These are phyloP conservation scores for Arthromyces matolae DNA, from an alignment of 768 basidiomycete genomes.

Conservation along the genomic window DNA sequence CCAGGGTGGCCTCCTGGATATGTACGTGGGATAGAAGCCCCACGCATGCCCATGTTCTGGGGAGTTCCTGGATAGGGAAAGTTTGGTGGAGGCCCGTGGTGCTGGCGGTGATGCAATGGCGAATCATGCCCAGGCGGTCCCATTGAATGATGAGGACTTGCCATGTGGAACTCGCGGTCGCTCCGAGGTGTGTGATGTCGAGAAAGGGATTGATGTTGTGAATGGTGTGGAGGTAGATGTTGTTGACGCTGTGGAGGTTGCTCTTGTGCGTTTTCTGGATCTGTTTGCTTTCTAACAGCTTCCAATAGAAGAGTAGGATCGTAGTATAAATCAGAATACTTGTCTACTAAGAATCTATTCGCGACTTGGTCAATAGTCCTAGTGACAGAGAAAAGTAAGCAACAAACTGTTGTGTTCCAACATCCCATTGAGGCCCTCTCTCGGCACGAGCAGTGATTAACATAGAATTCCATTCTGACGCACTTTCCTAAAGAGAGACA, in stretches of 20 bases:
- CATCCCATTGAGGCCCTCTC: constrained; percentile 84
- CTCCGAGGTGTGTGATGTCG: constrained; percentile 29
- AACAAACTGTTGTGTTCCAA: constrained; percentile 82
- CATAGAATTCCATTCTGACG: constrained; percentile 84
- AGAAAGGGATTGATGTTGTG: constrained; percentile 25
- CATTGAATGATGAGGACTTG: constrained; percentile 26
- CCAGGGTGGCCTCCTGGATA: constrained; percentile 28
- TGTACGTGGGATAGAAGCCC: constrained; percentile 23
- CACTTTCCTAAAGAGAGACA: constrained; percentile 49
- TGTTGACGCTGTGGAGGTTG: constrained; percentile 29
- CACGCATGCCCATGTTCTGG: constrained; percentile 26
- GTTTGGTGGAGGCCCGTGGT: constrained; percentile 21
- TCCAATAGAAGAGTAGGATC: constrained; percentile 61
- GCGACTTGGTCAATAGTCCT: neutral
- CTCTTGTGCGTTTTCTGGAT: constrained; percentile 39
- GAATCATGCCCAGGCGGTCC: constrained; percentile 22
- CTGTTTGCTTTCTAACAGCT: constrained; percentile 43
- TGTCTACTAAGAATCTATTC: constrained; percentile 70
- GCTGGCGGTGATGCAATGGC: constrained; percentile 26
- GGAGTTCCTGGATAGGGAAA: constrained; percentile 34
- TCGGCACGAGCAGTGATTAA: constrained; percentile 75
- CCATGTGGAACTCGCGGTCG: constrained; percentile 28
- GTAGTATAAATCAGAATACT: constrained; percentile 69
- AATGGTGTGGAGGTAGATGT: constrained; percentile 23
- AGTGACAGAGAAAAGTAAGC: neutral